Conservation (phyloP, 2,329 filamentous ascomycete genomes). For the Atkinsonella texensis region DNA sequence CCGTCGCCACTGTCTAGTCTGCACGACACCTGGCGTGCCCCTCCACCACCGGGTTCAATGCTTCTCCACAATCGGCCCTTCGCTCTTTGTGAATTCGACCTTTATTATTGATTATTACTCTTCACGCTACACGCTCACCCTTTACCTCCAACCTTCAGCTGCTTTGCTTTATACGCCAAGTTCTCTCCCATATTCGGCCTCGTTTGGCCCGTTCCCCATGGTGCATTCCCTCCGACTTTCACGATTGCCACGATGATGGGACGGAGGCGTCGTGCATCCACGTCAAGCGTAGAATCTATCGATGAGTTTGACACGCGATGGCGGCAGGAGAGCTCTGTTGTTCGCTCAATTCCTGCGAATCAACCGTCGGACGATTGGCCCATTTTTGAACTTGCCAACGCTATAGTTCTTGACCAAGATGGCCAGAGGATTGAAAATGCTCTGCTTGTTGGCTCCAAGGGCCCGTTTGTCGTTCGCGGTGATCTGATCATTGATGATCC, state of each 20-base stretch:
- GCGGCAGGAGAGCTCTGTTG: slow-evolving; percentile 22
- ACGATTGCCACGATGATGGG: slow-evolving; percentile 21
- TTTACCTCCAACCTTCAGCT: background rate
- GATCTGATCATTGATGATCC: slow-evolving; percentile 39
- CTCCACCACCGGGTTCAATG: background rate
- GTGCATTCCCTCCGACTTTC: background rate
- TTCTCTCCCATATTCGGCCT: background rate
- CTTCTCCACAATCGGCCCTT: too few species aligned
- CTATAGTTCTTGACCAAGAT: slow-evolving; percentile 43
- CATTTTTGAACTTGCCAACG: slow-evolving; percentile 49
- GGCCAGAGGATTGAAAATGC: slow-evolving; percentile 46
- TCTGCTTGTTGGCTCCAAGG: slow-evolving; percentile 45
- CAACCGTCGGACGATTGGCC: slow-evolving; percentile 41
- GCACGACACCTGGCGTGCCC: background rate
- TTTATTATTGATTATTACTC: background rate
- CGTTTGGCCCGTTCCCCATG: background rate
- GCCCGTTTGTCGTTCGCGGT: slow-evolving; percentile 51
- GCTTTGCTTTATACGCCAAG: background rate
- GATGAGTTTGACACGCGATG: slow-evolving; percentile 24
- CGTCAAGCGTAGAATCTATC: slow-evolving; percentile 32
- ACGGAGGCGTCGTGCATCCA: slow-evolving; percentile 29
- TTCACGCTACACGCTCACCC: background rate
- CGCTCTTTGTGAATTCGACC: background rate
- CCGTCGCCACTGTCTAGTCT: too few species aligned
- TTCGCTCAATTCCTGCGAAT: slow-evolving; percentile 16